Conservation (phyloP, 1,284 basidiomycete genomes). For the Cerrena zonata region DNA sequence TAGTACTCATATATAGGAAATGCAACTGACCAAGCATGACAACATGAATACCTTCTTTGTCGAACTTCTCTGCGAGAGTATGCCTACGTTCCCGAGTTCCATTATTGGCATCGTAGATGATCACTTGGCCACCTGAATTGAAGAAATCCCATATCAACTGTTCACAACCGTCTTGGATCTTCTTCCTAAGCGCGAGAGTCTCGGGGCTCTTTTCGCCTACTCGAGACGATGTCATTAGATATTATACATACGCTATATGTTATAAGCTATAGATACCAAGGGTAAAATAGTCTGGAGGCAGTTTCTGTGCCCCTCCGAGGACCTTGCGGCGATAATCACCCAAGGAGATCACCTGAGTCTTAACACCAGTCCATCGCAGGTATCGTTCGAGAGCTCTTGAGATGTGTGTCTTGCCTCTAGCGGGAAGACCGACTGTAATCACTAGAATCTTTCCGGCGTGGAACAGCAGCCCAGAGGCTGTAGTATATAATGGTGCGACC, state of each 20-base stretch:
- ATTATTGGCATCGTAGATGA: conserved; percentile 99
- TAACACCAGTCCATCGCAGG: conserved; percentile 95
- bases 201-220: conserved; percentile 69
- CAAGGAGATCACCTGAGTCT: conserved; percentile 88
- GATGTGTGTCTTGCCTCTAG: conserved; percentile 94
- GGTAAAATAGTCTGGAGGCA: conserved; percentile 90
- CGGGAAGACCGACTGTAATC: conserved; percentile 86
- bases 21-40: conserved; percentile 75
- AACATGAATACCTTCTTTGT: conserved; percentile 80
- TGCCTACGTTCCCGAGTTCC: conserved; percentile 68
- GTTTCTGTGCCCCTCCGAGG: conserved; percentile 79
- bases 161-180: conserved; percentile 79
- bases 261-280: conserved; percentile 48
- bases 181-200: conserved; percentile 71
- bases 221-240: conserved; percentile 6
- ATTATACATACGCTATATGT: neutral
- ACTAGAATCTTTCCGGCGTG: conserved; percentile 94
- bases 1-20: no score
- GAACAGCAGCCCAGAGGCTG: conserved; percentile 78
- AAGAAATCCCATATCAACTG: conserved; percentile 88
- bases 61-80: conserved; percentile 78
- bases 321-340: conserved; percentile 92
- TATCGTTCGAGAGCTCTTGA: conserved; percentile 93
- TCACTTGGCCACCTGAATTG: conserved; percentile 83
- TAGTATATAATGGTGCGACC: conserved; percentile 85